These are phyloP conservation scores for Alternaria gansuensis DNA, from an alignment of 2,329 filamentous ascomycete species.

Conservation along the genomic window DNA sequence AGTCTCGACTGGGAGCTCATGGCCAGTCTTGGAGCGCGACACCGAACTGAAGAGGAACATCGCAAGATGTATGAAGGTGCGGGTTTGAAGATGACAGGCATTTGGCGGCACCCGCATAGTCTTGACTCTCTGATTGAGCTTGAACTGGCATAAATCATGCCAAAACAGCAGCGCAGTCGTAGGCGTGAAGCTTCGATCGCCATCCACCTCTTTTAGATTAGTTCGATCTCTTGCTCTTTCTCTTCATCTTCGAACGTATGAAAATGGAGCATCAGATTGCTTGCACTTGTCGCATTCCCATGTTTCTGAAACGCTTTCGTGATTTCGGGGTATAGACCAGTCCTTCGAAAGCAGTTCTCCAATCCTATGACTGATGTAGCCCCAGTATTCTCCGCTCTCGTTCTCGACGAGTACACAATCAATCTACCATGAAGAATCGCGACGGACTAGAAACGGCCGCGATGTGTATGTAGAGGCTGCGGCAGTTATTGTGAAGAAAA, in stretches of 20 bases:
- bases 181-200: no score
- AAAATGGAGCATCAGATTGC: neutral
- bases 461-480: no score
- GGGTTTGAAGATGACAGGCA: conserved; percentile 28
- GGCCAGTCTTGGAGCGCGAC: conserved; percentile 33
- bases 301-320: no score
- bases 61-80: conserved; percentile 31
- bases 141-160: conserved; percentile 23
- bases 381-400: neutral
- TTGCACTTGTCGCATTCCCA: neutral
- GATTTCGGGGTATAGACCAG: neutral
- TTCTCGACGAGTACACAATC: no score
- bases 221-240: neutral
- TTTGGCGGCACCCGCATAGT: conserved; percentile 35
- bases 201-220: neutral
- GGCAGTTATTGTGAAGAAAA: no score
- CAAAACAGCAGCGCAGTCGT: neutral
- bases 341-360: neutral
- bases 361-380: neutral
- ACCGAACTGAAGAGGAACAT: conserved; percentile 38
- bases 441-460: no score
- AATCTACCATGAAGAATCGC: no score
- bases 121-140: conserved; percentile 38
- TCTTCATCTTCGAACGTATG: neutral
- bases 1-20: conserved; percentile 42